Conservation (phyloP, 441 rosid genomes). For the Populus tomentosa region DNA sequence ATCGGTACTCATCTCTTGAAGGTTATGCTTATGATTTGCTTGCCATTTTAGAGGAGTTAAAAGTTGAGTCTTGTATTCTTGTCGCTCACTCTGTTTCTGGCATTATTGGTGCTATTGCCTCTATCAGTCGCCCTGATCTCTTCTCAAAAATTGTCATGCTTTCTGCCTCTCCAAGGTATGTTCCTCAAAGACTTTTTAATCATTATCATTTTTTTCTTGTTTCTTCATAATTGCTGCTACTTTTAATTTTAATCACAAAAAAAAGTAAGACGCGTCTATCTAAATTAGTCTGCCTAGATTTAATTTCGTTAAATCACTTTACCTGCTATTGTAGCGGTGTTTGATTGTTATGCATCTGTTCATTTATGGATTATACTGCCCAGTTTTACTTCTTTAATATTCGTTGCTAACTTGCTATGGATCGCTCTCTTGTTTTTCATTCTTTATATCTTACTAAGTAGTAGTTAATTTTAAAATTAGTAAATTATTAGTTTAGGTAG, state of each 20-base stretch:
- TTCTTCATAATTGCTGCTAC: not conserved
- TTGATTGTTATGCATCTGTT: not conserved
- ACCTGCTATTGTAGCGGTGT: not conserved
- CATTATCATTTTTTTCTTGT: not conserved
- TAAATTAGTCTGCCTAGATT: not conserved
- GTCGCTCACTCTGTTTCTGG: conserved; percentile 94
- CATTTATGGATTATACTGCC: not conserved
- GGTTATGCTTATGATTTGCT: conserved; percentile 76
- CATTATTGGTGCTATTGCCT: conserved; percentile 77
- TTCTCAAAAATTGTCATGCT: conserved; percentile 75
- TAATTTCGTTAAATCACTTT: not conserved
- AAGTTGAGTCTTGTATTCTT: conserved; percentile 47
- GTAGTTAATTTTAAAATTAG: too few relatives aligned
- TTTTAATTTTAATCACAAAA: not conserved
- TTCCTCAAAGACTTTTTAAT: not conserved
- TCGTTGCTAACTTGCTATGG: not conserved
- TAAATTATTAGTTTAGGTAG: not conserved
- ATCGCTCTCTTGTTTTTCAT: not conserved
- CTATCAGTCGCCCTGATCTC: conserved; percentile 77
- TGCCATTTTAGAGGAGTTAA: conserved; percentile 70
- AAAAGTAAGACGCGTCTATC: not conserved
- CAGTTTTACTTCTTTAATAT: not conserved
- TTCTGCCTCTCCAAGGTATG: conserved; percentile 71
- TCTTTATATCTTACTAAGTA: not conserved
- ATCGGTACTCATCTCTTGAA: conserved; percentile 67